Evolutionary conservation across 176 grass and related monocot species (phyloP), one percentile per base, ranked within the genome.

Genomic region (Eragrostis nindensis): DNA sequence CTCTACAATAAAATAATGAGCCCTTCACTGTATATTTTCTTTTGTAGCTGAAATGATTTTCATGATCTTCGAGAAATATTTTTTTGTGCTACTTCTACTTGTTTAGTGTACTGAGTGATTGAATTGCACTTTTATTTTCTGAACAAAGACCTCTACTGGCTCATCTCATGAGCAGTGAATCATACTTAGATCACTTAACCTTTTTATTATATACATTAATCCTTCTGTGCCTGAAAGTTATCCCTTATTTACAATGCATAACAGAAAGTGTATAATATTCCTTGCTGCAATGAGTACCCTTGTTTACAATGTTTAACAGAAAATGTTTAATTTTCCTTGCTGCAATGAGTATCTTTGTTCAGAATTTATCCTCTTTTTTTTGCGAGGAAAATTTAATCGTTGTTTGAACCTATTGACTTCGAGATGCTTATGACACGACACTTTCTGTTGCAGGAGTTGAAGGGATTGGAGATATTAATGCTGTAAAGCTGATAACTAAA

Each of bases 381-480:
- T n/a, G n/a, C n/a, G n/a, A n/a, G n/a, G n/a, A n/a, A n/a, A n/a
- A n/a, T n/a, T n/a, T 75, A 83, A 26, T 49, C 53, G 69, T n/a
- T 57, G 18, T 29, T 49, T 18, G 3, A 59, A 25, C 25, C 70
- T 80, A 44, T 70, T 40, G 48, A 66, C 10, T 0, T 1, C 54
- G 30, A 43, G 44, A 43, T 74, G 59, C 61, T 56, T 71, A 29
- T 70, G 16, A n/a, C 43, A 25, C 68, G 56, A 21, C 38, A 49
- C 43, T 71, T 73, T 67, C 22, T 64, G 88, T 78, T 92, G 71
- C 92, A 98, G 95, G 95, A 87, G 88, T 98, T 82, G 92, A 95
- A 40, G 95, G 92, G 32, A 92, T 98, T 76, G 95, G 95, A 79
- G 92, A 93, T 70, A 63, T 95, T 75, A 93, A 85, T 91, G 95